Evolutionary conservation across 2,329 filamentous ascomycete genomes (phyloP).

Genomic region (Fusarium ambrosium): DNA sequence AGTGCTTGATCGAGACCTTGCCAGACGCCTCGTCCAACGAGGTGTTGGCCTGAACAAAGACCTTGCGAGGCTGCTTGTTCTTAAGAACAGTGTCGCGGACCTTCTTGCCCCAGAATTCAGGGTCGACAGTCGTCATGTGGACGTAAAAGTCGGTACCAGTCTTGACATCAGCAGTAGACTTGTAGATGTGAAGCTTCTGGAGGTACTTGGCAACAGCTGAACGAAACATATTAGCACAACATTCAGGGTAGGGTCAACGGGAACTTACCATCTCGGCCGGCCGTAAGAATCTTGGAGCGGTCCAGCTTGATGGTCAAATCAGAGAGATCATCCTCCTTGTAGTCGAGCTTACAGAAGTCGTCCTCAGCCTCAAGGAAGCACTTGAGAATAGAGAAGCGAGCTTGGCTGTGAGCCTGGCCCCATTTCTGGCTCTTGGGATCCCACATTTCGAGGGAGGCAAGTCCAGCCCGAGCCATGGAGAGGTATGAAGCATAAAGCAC

Average conservation of each 20-base stretch:
- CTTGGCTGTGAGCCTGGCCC: conserved; percentile 94
- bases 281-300: conserved; percentile 85
- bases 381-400: conserved; percentile 87
- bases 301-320: conserved; percentile 88
- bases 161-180: conserved; percentile 87
- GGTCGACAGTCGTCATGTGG: conserved; percentile 84
- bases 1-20: conserved; percentile 84
- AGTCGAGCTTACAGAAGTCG: conserved; percentile 86
- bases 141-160: conserved; percentile 85
- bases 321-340: conserved; percentile 79
- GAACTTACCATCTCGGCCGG: conserved; percentile 75
- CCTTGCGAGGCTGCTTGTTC: conserved; percentile 86
- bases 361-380: conserved; percentile 89
- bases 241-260: background rate
- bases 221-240: conserved; percentile 39
- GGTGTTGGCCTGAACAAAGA: conserved; percentile 96
- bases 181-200: conserved; percentile 93
- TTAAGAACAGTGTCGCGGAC: conserved; percentile 81
- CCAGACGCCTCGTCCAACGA: conserved; percentile 76
- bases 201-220: conserved; percentile 85
- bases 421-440: conserved; percentile 91
- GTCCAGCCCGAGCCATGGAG: conserved; percentile 92
- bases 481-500: conserved; percentile 91
- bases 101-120: conserved; percentile 85
- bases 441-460: conserved; percentile 93